A percentile compares a stretch with the other conserved stretches of the same genome.
phyloP scores from a whole-genome alignment of 371 early-diverging fungal genomes.

The Actinomucor elegans region DNA sequence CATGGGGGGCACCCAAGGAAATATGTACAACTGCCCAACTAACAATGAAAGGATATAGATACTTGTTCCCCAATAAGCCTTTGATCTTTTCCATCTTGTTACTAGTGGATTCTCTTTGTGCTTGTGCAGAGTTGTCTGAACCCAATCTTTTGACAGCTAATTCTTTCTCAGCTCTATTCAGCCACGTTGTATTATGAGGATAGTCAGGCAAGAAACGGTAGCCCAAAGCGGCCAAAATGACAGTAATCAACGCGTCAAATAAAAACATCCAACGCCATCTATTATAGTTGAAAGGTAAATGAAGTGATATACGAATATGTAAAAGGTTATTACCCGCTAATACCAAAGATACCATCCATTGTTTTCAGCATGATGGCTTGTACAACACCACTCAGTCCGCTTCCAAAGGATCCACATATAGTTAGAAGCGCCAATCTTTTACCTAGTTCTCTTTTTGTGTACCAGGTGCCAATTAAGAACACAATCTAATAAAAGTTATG shows the following conservation, averaged over 20 bases:
- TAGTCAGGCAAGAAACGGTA: slow-evolving; percentile 42
- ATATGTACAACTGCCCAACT: slow-evolving; percentile 43
- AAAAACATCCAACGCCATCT: slow-evolving; percentile 56
- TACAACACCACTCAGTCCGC: slow-evolving; percentile 40
- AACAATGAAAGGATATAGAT: slow-evolving; percentile 36
- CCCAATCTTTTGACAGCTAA: slow-evolving; percentile 29
- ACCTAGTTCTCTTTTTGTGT: slow-evolving; percentile 50
- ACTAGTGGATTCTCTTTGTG: not conserved
- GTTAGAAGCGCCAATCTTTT: slow-evolving; percentile 38
- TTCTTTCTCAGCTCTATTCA: slow-evolving; percentile 26
- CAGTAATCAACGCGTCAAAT: slow-evolving; percentile 38
- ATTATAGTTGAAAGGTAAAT: too few relatives aligned
- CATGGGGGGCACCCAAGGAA: slow-evolving; percentile 36
- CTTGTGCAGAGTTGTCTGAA: not conserved
- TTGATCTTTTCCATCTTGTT: slow-evolving; percentile 7
- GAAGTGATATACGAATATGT: too few relatives aligned
- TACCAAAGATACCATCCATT: slow-evolving; percentile 41
- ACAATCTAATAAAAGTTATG: slow-evolving; percentile 29
- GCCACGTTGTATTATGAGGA: slow-evolving; percentile 44
- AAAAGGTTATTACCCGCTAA: slow-evolving; percentile 44
- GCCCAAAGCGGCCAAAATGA: slow-evolving; percentile 30
- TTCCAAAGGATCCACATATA: slow-evolving; percentile 43
- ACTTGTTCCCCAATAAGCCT: slow-evolving; percentile 24
- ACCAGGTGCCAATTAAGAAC: slow-evolving; percentile 51
- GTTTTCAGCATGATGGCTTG: slow-evolving; percentile 49